These are phyloP conservation scores for Mortierella sp. DNA, from an alignment of 371 early-diverging fungal species.

Conservation along the genomic window DNA sequence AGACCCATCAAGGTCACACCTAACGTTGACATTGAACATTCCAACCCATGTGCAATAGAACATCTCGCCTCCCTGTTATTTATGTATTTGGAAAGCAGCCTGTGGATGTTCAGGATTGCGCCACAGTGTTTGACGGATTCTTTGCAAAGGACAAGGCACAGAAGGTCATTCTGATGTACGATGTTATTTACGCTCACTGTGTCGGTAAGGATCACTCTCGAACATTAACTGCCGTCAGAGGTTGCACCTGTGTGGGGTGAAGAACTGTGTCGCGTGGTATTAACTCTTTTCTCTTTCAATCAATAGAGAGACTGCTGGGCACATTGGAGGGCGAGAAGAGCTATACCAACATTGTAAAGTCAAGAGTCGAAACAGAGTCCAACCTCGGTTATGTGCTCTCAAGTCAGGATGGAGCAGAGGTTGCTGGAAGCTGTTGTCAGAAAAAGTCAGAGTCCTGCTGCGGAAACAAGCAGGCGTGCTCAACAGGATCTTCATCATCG, in stretches of 20 bases:
- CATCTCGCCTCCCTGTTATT: constrained; percentile 85
- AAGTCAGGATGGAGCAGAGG: constrained; percentile 5
- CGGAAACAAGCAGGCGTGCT: background rate
- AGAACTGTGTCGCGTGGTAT: background rate
- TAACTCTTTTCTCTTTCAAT: constrained; percentile 1
- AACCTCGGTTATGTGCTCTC: constrained; percentile 55
- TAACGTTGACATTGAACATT: background rate
- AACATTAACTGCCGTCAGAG: background rate
- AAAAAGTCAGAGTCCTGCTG: background rate
- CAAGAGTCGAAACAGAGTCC: constrained; percentile 67
- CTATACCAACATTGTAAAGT: constrained; percentile 62
- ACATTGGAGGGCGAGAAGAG: constrained; percentile 22
- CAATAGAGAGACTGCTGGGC: constrained; percentile 20
- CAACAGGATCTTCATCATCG: constrained; percentile 3
- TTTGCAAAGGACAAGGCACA: constrained; percentile 56
- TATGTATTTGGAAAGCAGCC: constrained; percentile 88
- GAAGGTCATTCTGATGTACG: constrained; percentile 80
- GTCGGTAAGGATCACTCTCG: constrained; percentile 58
- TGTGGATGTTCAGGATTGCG: constrained; percentile 72
- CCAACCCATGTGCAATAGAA: constrained; percentile 50
- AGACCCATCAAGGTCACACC: background rate
- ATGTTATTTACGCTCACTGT: constrained; percentile 80
- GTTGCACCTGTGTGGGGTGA: background rate
- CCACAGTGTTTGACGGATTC: constrained; percentile 59
- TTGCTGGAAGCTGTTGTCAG: constrained; percentile 12